Evolutionary conservation across 2,329 filamentous ascomycete species (phyloP), one percentile per base, ranked within the genome.

Genomic region (Scytalidium lignicola): DNA sequence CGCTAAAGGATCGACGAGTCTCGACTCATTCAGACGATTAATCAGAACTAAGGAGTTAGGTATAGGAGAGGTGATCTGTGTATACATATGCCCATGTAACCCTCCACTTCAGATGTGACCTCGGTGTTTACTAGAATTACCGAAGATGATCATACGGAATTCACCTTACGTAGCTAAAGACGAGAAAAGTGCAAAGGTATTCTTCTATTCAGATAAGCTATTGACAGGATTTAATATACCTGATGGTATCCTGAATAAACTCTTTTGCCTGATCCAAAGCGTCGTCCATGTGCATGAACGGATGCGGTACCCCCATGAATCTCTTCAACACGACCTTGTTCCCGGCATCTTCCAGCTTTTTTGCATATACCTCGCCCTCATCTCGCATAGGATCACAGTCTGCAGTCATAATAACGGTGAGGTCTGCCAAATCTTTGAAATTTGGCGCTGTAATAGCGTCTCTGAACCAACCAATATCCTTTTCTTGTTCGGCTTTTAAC

Each of bases 281-380:
- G 4, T 23, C 37, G 55, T 66, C 70, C 72, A 74, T 74, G 55
- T 74, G 71, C 70, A 73, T 72, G 55, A 76, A 77, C 0, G 70
- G 70, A 52, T 77, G 74, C 9, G 74, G 74, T 26, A 74, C 69
- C 0, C 73, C 73, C 1, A 62, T 54, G 52, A 74, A 76, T n/a
- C 73, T 60, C 57, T 69, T 71, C 51, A 72, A 52, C 1, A 68
- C 69, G 20, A 76, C 73, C 55, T 73, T 67, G 50, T 70, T 70
- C 2, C 74, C 74, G n/a, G 63, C 60, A 51, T 70, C 65, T 9
- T 72, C 59, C 48, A 76, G 55, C 54, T 67, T 65, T 53, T 59
- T 58, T 0, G 63, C 74, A 51, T 76, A 76, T 0, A 67, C 68
- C 59, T 76, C 73, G 2, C 72, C 74, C 55, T 76, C 74, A 54